These are phyloP conservation scores for Cicer cuneatum DNA, from an alignment of 306 rosid genomes.

Conservation along the genomic window DNA sequence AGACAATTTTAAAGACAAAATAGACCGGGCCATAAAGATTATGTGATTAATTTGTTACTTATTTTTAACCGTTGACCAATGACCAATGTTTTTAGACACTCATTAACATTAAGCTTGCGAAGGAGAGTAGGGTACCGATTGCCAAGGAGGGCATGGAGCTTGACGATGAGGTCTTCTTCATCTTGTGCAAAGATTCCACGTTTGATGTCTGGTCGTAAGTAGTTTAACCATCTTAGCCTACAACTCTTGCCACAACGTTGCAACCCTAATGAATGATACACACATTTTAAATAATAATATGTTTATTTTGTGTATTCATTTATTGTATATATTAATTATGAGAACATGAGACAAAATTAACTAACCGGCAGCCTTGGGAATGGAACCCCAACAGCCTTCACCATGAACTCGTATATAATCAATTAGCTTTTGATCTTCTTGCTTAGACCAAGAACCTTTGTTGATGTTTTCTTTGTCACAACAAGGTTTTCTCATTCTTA, in stretches of 20 bases:
- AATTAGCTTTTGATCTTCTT: constrained; percentile 74
- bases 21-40: not conserved
- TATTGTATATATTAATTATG: not conserved
- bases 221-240: constrained; percentile 79
- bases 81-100: not conserved
- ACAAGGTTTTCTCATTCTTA: constrained; percentile 68
- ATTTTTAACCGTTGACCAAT: not conserved
- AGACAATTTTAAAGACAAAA: not conserved
- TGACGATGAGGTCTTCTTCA: constrained; percentile 81
- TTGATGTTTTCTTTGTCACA: constrained; percentile 65
- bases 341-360: not conserved
- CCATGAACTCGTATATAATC: constrained; percentile 66
- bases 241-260: constrained; percentile 83
- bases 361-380: constrained; percentile 76
- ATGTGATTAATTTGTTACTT: not conserved
- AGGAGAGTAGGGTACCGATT: constrained; percentile 54
- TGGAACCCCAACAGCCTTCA: constrained; percentile 76
- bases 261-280: constrained; percentile 52
- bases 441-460: constrained; percentile 82
- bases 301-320: not conserved
- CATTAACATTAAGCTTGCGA: not conserved
- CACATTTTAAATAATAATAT: not conserved
- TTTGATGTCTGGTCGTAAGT: constrained; percentile 72
- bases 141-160: constrained; percentile 83
- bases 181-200: constrained; percentile 73